Percentiles rank a stretch among this genome's conserved stretches.
Conservation (phyloP, 164 flowering plant species). For the Liquidambar formosana region DNA sequence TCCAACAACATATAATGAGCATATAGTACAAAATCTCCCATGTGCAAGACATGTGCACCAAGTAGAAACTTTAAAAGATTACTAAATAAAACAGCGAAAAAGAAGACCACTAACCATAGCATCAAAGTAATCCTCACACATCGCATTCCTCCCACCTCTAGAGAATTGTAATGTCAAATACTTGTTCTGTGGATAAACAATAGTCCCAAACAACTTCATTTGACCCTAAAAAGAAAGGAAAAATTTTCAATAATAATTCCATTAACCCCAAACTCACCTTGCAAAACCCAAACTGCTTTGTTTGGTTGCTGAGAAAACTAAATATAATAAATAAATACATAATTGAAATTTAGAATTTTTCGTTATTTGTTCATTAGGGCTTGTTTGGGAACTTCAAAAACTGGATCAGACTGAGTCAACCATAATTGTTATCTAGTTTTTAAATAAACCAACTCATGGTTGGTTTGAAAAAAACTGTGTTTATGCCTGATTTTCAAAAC, state of each 20-base stretch:
- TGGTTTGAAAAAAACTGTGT: no score
- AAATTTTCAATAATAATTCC: background rate
- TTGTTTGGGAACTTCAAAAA: no score
- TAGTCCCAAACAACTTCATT: slow-evolving; percentile 95
- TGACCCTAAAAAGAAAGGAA: slow-evolving; percentile 52
- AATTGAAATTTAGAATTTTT: background rate
- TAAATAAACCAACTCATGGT: no score
- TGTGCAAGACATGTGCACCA: no score
- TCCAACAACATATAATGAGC: no score
- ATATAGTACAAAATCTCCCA: no score
- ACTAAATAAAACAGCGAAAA: background rate
- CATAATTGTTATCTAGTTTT: no score
- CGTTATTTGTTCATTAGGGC: no score
- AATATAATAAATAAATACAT: background rate
- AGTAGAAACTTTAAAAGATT: background rate
- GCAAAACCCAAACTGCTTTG: background rate
- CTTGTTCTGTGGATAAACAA: slow-evolving; percentile 81
- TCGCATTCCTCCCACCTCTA: slow-evolving; percentile 75
- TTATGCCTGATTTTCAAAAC: no score
- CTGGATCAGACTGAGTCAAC: no score
- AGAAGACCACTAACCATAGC: slow-evolving; percentile 63
- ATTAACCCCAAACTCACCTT: background rate
- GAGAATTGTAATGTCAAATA: slow-evolving; percentile 88
- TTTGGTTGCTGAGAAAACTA: background rate
- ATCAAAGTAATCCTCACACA: slow-evolving; percentile 87